Evolutionary conservation across 371 early-diverging fungal species (phyloP).

Genomic region (Cladochytrium tenue): DNA sequence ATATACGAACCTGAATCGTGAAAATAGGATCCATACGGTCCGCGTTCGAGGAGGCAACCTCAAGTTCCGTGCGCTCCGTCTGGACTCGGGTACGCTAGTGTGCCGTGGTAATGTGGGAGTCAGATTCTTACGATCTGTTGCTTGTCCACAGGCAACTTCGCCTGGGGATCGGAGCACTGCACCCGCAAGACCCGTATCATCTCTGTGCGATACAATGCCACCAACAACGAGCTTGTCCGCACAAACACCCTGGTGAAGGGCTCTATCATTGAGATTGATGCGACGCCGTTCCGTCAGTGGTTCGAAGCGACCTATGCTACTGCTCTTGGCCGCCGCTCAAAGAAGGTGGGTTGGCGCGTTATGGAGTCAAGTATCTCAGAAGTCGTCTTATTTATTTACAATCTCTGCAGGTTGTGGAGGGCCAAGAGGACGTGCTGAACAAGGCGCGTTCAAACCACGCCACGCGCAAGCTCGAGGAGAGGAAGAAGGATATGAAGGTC

Average conservation of each 20-base stretch:
- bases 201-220: slow-evolving; percentile 98
- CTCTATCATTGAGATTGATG: slow-evolving; percentile 95
- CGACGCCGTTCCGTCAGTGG: slow-evolving; percentile 98
- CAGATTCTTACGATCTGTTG: not conserved
- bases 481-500: slow-evolving; percentile 79
- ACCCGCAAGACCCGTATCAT: slow-evolving; percentile 96
- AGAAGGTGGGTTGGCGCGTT: slow-evolving; percentile 45
- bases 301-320: slow-evolving; percentile 94
- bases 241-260: slow-evolving; percentile 99
- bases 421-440: slow-evolving; percentile 51
- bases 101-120: not conserved
- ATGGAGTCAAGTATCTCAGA: no score
- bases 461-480: slow-evolving; percentile 82
- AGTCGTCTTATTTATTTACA: no score
- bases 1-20: no score
- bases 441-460: slow-evolving; percentile 90
- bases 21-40: slow-evolving; percentile 87
- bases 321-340: slow-evolving; percentile 86
- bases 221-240: slow-evolving; percentile 99
- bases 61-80: slow-evolving; percentile 98
- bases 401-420: slow-evolving; percentile 22
- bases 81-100: slow-evolving; percentile 73
- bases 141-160: slow-evolving; percentile 79
- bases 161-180: slow-evolving; percentile 94
- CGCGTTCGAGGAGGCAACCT: slow-evolving; percentile 98